These are phyloP conservation scores for Penicillium longicatenatum DNA, from an alignment of 495 filamentous ascomycete species.

Conservation along the genomic window DNA sequence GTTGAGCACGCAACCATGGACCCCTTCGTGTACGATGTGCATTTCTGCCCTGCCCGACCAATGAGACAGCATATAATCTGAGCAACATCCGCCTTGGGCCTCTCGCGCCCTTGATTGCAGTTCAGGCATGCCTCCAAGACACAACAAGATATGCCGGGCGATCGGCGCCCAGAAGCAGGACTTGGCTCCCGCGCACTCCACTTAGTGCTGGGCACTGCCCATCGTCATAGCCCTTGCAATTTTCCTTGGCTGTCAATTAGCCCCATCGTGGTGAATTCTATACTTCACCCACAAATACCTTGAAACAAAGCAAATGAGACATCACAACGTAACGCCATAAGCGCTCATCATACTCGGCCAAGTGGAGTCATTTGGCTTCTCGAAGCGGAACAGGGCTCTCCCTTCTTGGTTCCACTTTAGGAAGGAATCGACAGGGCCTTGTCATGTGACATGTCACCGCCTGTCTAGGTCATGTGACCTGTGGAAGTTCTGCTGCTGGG, in stretches of 20 bases:
- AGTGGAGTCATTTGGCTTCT: background rate
- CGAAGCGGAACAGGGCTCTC: background rate
- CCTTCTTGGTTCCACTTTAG: background rate
- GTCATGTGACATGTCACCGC: background rate
- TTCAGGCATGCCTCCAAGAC: slow-evolving; percentile 16
- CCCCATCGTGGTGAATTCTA: background rate
- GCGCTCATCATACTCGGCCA: background rate
- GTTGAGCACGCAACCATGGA: slow-evolving; percentile 22
- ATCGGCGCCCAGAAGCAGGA: slow-evolving; percentile 28
- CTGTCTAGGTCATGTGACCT: background rate
- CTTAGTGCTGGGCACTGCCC: slow-evolving; percentile 5
- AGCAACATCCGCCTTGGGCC: slow-evolving; percentile 9
- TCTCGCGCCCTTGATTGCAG: slow-evolving; percentile 14
- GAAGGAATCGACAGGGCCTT: background rate
- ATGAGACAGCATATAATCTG: slow-evolving; percentile 5
- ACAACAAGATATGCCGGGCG: slow-evolving; percentile 25
- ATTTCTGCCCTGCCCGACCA: slow-evolving; percentile 10
- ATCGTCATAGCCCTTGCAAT: background rate
- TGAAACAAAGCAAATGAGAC: background rate
- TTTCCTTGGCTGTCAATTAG: background rate
- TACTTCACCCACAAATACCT: background rate
- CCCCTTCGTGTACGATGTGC: slow-evolving; percentile 2
- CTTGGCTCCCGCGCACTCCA: slow-evolving; percentile 27
- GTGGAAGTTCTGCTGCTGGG: background rate
- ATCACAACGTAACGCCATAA: background rate